phyloP scores from a whole-genome alignment of 768 basidiomycete species.

The Mycena maculata region DNA sequence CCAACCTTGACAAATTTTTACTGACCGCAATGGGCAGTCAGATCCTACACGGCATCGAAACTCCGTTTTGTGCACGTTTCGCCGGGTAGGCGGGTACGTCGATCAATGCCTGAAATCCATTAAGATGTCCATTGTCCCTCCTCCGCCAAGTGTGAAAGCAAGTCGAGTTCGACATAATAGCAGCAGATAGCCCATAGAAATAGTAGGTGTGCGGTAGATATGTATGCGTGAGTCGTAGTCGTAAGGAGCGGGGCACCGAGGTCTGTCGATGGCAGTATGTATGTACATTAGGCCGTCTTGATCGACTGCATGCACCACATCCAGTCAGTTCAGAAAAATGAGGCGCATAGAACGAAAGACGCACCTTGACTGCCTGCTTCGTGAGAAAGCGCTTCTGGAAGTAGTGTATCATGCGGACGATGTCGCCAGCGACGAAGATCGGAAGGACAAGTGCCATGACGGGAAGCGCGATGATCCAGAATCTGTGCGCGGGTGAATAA shows the following conservation, averaged over 20 bases:
- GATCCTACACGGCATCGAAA: too few relatives aligned
- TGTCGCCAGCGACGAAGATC: conserved; percentile 63
- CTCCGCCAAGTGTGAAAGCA: neutral
- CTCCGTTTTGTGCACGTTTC: too few relatives aligned
- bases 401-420: conserved; percentile 58
- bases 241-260: neutral
- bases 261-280: neutral
- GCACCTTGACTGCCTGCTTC: conserved; percentile 31
- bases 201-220: neutral
- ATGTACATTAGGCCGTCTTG: conserved; percentile 20
- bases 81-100: too few relatives aligned
- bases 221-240: neutral
- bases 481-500: conserved; percentile 50
- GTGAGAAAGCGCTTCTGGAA: conserved; percentile 53
- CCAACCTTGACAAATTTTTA: too few relatives aligned
- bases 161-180: neutral
- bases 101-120: too few relatives aligned
- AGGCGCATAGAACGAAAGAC: neutral
- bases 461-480: conserved; percentile 75
- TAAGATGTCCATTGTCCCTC: too few relatives aligned
- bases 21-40: too few relatives aligned
- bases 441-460: conserved; percentile 65
- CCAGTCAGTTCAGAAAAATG: neutral
- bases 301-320: conserved; percentile 7
- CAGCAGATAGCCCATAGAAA: neutral